Evolutionary conservation across 176 grass and related monocot species (phyloP).

Genomic region (Hyparrhenia diplandra): DNA sequence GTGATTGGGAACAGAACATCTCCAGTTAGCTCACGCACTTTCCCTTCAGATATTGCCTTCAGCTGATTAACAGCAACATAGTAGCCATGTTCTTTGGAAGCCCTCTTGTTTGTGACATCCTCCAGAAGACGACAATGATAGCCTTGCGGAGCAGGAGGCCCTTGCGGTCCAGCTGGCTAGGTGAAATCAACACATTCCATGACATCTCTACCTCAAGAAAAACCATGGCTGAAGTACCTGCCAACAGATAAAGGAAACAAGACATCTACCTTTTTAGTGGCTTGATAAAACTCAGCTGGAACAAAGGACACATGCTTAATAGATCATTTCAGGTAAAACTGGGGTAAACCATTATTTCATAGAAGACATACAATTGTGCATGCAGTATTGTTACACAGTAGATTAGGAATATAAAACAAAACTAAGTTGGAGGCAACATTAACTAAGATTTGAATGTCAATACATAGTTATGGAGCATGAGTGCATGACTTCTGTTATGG

Average conservation of each 20-base stretch:
- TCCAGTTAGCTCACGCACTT: conserved; percentile 70
- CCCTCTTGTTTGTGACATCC: conserved; percentile 74
- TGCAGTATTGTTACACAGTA: neutral
- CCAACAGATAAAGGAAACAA: conserved; percentile 7
- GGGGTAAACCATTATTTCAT: neutral
- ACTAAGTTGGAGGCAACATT: neutral
- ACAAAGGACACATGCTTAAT: neutral
- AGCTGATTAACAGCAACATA: conserved; percentile 64
- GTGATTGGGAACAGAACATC: conserved; percentile 79
- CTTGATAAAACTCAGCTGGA: neutral
- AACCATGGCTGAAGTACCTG: conserved; percentile 64
- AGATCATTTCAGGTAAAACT: neutral
- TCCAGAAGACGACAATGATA: conserved; percentile 77
- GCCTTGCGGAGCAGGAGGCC: conserved; percentile 81
- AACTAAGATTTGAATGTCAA: neutral
- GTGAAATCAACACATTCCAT: conserved; percentile 85
- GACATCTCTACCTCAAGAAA: conserved; percentile 77
- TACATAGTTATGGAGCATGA: neutral
- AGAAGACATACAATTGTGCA: neutral
- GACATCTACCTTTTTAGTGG: neutral
- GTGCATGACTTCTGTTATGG: too few species aligned
- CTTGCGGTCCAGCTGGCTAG: conserved; percentile 55
- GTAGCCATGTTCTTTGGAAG: conserved; percentile 95
- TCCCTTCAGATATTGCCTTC: conserved; percentile 70
- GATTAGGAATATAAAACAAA: neutral